A percentile compares a stretch with the other conserved stretches of the same genome.
These are phyloP conservation scores for Cenchrus americanus DNA, from an alignment of 176 grass and related monocot species.

Conservation along the genomic window DNA sequence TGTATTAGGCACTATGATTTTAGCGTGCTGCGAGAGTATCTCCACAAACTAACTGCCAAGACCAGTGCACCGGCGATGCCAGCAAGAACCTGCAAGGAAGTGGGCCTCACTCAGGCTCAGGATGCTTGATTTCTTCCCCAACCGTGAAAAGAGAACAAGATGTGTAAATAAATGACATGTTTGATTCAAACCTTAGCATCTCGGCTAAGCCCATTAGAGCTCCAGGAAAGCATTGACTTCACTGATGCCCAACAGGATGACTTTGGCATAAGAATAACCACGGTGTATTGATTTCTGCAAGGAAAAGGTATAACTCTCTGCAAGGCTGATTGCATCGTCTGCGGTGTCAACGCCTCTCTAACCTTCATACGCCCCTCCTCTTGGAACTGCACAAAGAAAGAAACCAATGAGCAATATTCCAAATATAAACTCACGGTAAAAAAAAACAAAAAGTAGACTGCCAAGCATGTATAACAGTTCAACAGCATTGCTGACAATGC, in stretches of 20 bases:
- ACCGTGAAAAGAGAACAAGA: background rate
- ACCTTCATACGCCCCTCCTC: conserved; percentile 89
- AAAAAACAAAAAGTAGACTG: conserved; percentile 5
- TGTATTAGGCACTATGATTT: conserved; percentile 56
- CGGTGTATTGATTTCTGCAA: conserved; percentile 90
- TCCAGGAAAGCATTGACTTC: conserved; percentile 70
- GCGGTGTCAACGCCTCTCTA: conserved; percentile 68
- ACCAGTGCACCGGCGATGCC: conserved; percentile 79
- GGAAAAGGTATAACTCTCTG: conserved; percentile 89
- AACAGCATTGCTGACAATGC: conserved; percentile 26
- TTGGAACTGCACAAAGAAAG: conserved; percentile 65
- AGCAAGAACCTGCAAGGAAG: conserved; percentile 78
- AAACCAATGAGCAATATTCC: conserved; percentile 22
- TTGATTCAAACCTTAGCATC: conserved; percentile 74
- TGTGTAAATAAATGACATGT: conserved; percentile 20
- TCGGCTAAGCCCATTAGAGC: conserved; percentile 61
- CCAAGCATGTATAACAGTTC: conserved; percentile 20
- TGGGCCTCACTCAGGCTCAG: conserved; percentile 14
- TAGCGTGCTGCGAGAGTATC: conserved; percentile 73
- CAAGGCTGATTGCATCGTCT: conserved; percentile 64
- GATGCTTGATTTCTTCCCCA: conserved; percentile 21
- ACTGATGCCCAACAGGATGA: conserved; percentile 60
- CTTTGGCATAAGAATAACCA: conserved; percentile 98
- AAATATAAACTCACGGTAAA: background rate
- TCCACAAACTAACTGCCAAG: conserved; percentile 84